A percentile compares a stretch with the other conserved stretches of the same genome.
phyloP scores from a whole-genome alignment of 1,284 basidiomycete genomes.

The Melampsora americana region DNA sequence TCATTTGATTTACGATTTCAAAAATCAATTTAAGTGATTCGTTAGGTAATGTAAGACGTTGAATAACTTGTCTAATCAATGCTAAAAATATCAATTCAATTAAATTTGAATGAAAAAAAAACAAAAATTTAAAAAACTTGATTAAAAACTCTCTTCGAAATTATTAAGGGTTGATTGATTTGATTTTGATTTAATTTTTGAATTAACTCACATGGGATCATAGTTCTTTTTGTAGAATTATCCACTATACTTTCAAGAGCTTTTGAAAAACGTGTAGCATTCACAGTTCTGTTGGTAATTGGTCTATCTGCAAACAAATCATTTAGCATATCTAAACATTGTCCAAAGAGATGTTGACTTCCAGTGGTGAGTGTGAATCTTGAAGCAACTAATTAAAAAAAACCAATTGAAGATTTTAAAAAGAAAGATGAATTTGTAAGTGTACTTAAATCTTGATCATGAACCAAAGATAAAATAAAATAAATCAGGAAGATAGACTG shows the following conservation, averaged over 20 bases:
- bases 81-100: conserved; percentile 2
- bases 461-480: no score
- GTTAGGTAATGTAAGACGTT: neutral
- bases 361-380: conserved; percentile 69
- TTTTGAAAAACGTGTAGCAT: conserved; percentile 26
- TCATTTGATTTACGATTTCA: conserved; percentile 25
- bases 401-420: no score
- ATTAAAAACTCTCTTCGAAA: neutral
- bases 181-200: neutral
- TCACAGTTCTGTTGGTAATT: neutral
- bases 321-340: conserved; percentile 34
- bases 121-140: no score
- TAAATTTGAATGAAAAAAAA: neutral
- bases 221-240: neutral
- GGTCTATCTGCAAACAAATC: conserved; percentile 24
- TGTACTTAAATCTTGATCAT: neutral
- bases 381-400: conserved; percentile 60
- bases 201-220: neutral
- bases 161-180: no score
- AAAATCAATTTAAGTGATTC: conserved; percentile 14
- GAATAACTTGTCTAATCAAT: neutral
- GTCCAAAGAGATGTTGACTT: conserved; percentile 60
- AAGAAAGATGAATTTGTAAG: neutral
- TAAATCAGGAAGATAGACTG: neutral
- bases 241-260: conserved; percentile 22